These are phyloP conservation scores for Fusarium pininemorale DNA, from an alignment of 2,329 filamentous ascomycete genomes.

Conservation along the genomic window DNA sequence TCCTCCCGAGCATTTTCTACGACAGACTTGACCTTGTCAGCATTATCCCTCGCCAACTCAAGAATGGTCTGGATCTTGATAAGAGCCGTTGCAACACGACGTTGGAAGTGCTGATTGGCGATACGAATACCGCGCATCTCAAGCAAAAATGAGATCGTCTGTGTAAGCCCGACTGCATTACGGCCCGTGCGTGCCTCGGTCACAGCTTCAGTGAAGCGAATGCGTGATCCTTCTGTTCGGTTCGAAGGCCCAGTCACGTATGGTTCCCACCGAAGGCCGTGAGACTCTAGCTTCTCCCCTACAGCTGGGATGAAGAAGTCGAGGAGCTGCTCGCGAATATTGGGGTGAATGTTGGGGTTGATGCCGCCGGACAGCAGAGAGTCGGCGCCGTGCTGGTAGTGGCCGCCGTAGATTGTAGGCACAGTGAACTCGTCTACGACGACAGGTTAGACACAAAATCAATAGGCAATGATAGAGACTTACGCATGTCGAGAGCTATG, in stretches of 20 bases:
- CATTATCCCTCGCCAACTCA: not conserved
- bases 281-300: not conserved
- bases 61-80: constrained; percentile 14
- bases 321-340: not conserved
- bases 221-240: not conserved
- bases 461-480: accelerated
- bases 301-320: constrained; percentile 15
- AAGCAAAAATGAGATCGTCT: not conserved
- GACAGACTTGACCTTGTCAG: not conserved
- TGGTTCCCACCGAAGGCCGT: not conserved
- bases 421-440: not conserved
- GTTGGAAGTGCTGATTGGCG: constrained; percentile 13
- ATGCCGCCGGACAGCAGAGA: not conserved
- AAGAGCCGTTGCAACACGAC: not conserved
- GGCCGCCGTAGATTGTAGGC: constrained; percentile 1
- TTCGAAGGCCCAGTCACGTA: constrained; percentile 9
- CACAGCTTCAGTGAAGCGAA: constrained; percentile 2
- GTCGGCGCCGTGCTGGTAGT: constrained; percentile 2
- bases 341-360: constrained; percentile 9
- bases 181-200: constrained; percentile 4
- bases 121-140: constrained; percentile 18
- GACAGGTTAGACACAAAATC: accelerated
- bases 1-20: not conserved
- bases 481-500: constrained; percentile 12
- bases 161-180: not conserved